A percentile compares a stretch with the other conserved stretches of the same genome.
Evolutionary conservation across 305 asterid genomes (phyloP).

Genomic region (Coffea humblotiana): DNA sequence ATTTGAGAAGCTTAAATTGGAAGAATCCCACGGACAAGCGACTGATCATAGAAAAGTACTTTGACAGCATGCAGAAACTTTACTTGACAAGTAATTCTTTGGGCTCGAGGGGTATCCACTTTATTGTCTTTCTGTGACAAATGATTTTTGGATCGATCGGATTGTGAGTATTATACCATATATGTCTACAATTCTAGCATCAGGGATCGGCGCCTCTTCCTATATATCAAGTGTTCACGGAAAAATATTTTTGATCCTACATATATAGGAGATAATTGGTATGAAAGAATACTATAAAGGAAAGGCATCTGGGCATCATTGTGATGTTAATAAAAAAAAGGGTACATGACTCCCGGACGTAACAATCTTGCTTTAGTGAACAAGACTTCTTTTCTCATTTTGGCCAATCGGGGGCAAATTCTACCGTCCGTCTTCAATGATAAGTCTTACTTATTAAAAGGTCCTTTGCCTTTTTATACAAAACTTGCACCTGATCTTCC

Average conservation of each 20-base stretch:
- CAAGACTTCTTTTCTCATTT: conserved; percentile 34
- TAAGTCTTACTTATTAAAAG: conserved; percentile 33
- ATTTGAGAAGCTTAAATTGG: conserved; percentile 16
- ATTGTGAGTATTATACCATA: conserved; percentile 24
- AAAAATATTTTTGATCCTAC: neutral
- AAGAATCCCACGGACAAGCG: conserved; percentile 24
- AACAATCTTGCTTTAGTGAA: conserved; percentile 25
- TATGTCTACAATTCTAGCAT: conserved; percentile 21
- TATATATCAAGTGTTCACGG: neutral
- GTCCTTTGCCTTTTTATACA: conserved; percentile 24
- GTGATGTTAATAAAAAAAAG: conserved; percentile 33
- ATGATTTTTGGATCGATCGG: conserved; percentile 23
- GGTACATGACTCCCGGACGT: conserved; percentile 15
- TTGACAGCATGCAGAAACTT: conserved; percentile 22
- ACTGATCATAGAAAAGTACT: conserved; percentile 12
- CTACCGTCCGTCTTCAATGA: conserved; percentile 38
- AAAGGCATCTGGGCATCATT: conserved; percentile 36
- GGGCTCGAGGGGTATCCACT: conserved; percentile 31
- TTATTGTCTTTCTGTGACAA: conserved; percentile 22
- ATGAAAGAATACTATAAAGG: conserved; percentile 17
- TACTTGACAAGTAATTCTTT: conserved; percentile 29
- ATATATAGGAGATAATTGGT: neutral
- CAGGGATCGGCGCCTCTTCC: conserved; percentile 18
- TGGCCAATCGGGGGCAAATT: conserved; percentile 42
- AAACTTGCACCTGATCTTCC: conserved; percentile 23